A percentile compares a stretch with the other conserved stretches of the same genome.
Evolutionary conservation across 2,329 filamentous ascomycete genomes (phyloP).

Genomic region (Byssochlamys sp.): DNA sequence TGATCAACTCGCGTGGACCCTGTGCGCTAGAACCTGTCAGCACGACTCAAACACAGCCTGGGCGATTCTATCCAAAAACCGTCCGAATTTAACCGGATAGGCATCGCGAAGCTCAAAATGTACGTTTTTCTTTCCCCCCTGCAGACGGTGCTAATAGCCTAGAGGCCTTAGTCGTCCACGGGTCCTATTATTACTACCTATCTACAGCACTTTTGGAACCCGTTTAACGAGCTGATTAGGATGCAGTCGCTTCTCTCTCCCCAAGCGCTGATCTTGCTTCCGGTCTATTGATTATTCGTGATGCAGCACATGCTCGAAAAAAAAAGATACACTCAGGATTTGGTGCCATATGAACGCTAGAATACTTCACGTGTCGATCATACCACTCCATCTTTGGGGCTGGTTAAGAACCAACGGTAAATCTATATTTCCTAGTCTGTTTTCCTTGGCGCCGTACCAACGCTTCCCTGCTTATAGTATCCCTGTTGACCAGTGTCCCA

Average conservation of each 20-base stretch:
- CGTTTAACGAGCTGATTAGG: neutral
- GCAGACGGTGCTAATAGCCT: neutral
- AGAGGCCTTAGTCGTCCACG: neutral
- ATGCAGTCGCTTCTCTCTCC: neutral
- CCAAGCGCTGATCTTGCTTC: neutral
- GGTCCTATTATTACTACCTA: neutral
- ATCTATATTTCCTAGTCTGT: neutral
- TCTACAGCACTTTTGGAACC: neutral
- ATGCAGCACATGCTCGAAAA: neutral
- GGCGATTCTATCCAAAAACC: neutral
- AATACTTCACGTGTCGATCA: neutral
- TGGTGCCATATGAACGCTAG: neutral
- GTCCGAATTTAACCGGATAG: neutral
- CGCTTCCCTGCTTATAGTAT: neutral
- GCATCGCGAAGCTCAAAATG: neutral
- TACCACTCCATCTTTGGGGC: neutral
- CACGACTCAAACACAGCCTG: neutral
- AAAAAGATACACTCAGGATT: neutral
- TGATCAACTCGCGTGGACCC: neutral
- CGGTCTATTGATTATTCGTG: neutral
- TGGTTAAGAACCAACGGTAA: neutral
- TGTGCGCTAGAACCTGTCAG: neutral
- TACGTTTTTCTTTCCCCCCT: neutral
- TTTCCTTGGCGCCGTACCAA: neutral
- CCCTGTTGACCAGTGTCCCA: neutral